Conservation (phyloP, 164 flowering plant species). For the Stephania cephalantha region DNA sequence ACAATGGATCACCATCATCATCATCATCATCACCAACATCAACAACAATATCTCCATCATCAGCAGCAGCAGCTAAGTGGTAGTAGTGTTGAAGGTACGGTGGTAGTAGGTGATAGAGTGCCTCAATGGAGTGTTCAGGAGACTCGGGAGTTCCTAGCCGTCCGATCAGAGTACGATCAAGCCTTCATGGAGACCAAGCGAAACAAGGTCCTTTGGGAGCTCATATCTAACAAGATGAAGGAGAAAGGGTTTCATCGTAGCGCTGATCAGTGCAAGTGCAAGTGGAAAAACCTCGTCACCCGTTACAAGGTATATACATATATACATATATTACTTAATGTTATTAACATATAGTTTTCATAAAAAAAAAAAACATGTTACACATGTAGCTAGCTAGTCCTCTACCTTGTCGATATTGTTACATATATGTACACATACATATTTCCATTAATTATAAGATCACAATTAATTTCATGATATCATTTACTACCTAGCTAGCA, state of each 20-base stretch:
- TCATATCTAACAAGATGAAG: slow-evolving; percentile 61
- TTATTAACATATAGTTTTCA: no score
- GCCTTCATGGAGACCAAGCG: slow-evolving; percentile 91
- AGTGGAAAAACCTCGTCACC: slow-evolving; percentile 90
- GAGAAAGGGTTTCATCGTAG: slow-evolving; percentile 77
- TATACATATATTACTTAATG: no score
- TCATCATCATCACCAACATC: slow-evolving; percentile 29
- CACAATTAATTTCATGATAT: no score
- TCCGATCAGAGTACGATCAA: slow-evolving; percentile 68
- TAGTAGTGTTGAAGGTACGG: neutral
- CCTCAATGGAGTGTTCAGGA: slow-evolving; percentile 90
- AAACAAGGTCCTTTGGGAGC: slow-evolving; percentile 80
- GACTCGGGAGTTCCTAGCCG: slow-evolving; percentile 63
- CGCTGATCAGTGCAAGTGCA: slow-evolving; percentile 96
- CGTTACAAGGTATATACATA: slow-evolving; percentile 53
- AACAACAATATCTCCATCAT: slow-evolving; percentile 19
- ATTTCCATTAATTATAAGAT: no score
- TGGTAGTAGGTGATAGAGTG: slow-evolving; percentile 46
- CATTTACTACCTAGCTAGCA: no score
- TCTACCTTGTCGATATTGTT: no score
- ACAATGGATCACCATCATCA: slow-evolving; percentile 46
- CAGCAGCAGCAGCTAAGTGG: slow-evolving; percentile 20
- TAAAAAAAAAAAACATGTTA: no score
- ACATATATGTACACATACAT: no score
- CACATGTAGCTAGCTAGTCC: no score